Evolutionary conservation across 169 alveolate species (phyloP).

Genomic region (Plasmodium vinckei): DNA sequence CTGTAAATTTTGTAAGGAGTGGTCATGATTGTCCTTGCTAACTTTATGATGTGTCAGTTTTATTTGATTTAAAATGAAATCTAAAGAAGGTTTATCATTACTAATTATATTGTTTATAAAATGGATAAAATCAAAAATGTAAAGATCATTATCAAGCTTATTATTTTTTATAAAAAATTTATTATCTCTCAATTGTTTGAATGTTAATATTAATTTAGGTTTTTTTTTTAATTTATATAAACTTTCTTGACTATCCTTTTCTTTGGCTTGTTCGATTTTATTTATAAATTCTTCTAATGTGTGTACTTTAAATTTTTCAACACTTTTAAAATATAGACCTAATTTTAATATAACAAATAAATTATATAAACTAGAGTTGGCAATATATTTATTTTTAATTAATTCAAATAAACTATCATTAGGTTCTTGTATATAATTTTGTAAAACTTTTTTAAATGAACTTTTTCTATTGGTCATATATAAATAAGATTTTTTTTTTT

Average conservation of each 20-base stretch:
- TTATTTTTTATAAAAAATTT: conserved; percentile 26
- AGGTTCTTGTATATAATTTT: neutral
- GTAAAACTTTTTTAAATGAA: conserved; percentile 26
- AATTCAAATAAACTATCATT: neutral
- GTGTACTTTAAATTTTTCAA: conserved; percentile 14
- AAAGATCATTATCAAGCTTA: neutral
- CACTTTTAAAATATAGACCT: conserved; percentile 31
- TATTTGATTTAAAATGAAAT: too few relatives aligned
- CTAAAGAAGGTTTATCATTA: too few relatives aligned
- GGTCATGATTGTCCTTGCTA: too few relatives aligned
- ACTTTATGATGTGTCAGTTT: too few relatives aligned
- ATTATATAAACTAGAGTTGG: conserved; percentile 17
- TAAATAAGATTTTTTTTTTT: conserved; percentile 12
- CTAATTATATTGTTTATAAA: conserved; percentile 26
- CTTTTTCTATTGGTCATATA: conserved; percentile 31
- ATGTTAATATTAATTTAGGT: conserved; percentile 14
- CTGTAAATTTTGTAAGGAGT: too few relatives aligned
- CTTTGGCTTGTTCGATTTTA: conserved; percentile 2
- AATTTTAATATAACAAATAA: conserved; percentile 44
- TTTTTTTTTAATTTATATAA: neutral
- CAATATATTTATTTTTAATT: conserved; percentile 7
- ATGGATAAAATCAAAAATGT: conserved; percentile 44
- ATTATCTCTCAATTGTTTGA: neutral
- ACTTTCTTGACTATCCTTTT: neutral
- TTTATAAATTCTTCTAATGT: conserved; percentile 43